Conservation (phyloP, 306 rosid species). For the Trifolium fragiferum region DNA sequence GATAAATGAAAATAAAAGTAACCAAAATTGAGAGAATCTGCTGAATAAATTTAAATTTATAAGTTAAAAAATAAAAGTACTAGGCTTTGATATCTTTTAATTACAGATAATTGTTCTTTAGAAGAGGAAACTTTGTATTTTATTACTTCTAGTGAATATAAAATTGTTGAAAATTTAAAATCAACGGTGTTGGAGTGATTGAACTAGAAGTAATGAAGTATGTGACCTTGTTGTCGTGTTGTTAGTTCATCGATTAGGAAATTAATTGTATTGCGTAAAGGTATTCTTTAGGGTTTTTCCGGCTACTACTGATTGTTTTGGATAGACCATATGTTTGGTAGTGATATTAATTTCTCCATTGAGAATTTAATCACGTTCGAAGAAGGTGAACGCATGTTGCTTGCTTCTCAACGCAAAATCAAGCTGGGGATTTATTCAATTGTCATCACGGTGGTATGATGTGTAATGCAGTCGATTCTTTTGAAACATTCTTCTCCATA, state of each 20-base stretch:
- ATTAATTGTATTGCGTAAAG: conserved; percentile 12
- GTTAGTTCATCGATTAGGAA: conserved; percentile 1
- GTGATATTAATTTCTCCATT: background rate
- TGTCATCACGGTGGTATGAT: background rate
- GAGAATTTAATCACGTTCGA: background rate
- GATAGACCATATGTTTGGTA: conserved; percentile 1
- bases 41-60: background rate
- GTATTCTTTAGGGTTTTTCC: conserved; percentile 10
- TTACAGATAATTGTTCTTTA: conserved; percentile 16
- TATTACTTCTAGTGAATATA: background rate
- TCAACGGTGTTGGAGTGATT: no score
- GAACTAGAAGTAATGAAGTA: background rate
- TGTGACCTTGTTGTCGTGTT: background rate
- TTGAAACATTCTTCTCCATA: background rate
- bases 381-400: background rate
- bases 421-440: background rate
- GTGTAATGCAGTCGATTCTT: background rate
- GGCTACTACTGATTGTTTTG: conserved; percentile 10
- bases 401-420: background rate
- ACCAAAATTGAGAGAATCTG: background rate
- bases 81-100: conserved; percentile 22
- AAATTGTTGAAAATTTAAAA: no score
- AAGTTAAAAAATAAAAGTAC: background rate
- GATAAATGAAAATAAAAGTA: background rate
- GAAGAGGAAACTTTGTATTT: background rate